phyloP scores from a whole-genome alignment of 345 rosid genomes.

The Citropsis articulata region DNA sequence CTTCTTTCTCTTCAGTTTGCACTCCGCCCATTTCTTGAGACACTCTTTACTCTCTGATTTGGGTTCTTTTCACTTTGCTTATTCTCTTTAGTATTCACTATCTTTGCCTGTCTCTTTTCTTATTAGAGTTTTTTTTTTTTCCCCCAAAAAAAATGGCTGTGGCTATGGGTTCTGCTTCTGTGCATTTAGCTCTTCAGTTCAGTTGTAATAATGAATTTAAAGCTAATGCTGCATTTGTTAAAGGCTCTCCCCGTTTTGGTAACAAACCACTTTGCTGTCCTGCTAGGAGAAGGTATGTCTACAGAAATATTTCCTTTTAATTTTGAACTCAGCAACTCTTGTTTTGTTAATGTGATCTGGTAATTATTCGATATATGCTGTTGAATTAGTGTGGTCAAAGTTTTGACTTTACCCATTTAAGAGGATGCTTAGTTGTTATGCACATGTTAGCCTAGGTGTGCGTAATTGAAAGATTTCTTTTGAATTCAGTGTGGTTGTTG shows the following conservation, averaged over 20 bases:
- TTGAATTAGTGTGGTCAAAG: neutral
- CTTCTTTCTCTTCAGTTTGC: neutral
- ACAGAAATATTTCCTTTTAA: too few species aligned
- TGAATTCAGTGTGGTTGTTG: neutral
- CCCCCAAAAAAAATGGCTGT: slow-evolving; percentile 29
- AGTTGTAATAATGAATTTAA: slow-evolving; percentile 13
- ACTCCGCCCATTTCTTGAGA: neutral
- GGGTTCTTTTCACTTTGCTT: neutral
- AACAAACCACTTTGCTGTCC: slow-evolving; percentile 21
- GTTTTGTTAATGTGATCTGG: neutral
- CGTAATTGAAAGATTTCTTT: neutral
- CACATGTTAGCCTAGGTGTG: neutral
- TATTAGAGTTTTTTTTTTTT: neutral
- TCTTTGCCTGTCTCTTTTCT: neutral
- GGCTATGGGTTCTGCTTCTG: slow-evolving; percentile 46
- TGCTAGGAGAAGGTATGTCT: slow-evolving; percentile 29
- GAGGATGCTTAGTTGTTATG: neutral
- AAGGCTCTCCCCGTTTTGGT: slow-evolving; percentile 10
- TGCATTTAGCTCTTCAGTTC: slow-evolving; percentile 19
- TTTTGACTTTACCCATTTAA: neutral
- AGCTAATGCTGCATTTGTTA: slow-evolving; percentile 11
- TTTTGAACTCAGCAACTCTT: neutral
- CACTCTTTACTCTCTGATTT: neutral
- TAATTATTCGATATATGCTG: neutral
- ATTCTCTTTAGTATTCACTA: neutral